Conservation (phyloP, 2,329 filamentous ascomycete genomes). For the Phialocephala sp. region DNA sequence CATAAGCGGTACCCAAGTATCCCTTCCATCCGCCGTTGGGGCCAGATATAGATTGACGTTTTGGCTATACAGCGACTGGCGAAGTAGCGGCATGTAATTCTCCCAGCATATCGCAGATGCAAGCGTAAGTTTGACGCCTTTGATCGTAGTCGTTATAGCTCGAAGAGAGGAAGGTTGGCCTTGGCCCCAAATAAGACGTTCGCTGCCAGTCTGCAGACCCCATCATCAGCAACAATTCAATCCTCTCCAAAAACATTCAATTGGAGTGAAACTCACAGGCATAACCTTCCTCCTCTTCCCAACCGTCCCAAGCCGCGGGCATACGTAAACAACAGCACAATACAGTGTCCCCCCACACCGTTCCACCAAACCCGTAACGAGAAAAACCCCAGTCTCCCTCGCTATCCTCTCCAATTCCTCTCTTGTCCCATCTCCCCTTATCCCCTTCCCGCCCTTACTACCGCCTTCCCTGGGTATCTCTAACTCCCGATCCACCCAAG, state of each 20-base stretch:
- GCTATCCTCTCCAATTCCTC: constrained; percentile 81
- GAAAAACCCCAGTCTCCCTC: constrained; percentile 77
- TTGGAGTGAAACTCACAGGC: constrained; percentile 59
- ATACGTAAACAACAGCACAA: constrained; percentile 82
- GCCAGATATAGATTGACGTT: constrained; percentile 92
- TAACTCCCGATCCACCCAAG: constrained; percentile 51
- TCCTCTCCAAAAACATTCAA: background rate
- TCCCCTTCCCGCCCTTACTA: constrained; percentile 42
- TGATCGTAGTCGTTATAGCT: constrained; percentile 80
- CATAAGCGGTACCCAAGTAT: constrained; percentile 84
- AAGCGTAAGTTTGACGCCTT: constrained; percentile 78
- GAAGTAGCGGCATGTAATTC: constrained; percentile 90
- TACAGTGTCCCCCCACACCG: constrained; percentile 82
- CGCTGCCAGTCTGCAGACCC: constrained; percentile 65
- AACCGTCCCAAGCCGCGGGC: constrained; percentile 72
- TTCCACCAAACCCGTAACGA: constrained; percentile 83
- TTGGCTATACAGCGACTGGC: constrained; percentile 84
- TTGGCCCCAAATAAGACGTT: constrained; percentile 88
- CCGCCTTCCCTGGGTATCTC: constrained; percentile 23
- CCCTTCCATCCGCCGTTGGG: constrained; percentile 84
- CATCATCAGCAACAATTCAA: constrained; percentile 19
- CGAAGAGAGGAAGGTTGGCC: constrained; percentile 79
- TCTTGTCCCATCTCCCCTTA: constrained; percentile 75
- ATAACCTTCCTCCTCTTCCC: constrained; percentile 93
- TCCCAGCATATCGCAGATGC: constrained; percentile 96